These are phyloP conservation scores for Pseudogymnoascus sp. DNA, from an alignment of 2,329 filamentous ascomycete genomes.

Conservation along the genomic window DNA sequence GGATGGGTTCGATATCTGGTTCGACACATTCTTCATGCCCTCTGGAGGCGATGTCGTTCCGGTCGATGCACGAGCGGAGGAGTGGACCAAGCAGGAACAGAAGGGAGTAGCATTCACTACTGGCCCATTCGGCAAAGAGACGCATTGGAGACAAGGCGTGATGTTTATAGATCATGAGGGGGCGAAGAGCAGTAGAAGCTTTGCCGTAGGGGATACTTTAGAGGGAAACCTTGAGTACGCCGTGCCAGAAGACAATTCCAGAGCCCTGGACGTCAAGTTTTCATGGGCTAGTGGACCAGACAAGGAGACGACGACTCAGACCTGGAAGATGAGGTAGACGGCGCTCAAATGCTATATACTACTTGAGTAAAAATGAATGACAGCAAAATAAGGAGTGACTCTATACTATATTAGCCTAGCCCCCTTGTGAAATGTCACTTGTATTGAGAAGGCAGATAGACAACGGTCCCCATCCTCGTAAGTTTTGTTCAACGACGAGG, in stretches of 20 bases:
- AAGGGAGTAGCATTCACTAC: conserved; percentile 80
- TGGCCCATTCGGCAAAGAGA: conserved; percentile 65
- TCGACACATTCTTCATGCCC: conserved; percentile 83
- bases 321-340: conserved; percentile 28
- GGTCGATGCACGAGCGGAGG: conserved; percentile 48
- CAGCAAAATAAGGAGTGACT: not conserved
- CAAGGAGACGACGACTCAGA: conserved; percentile 19
- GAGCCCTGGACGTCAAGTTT: conserved; percentile 57
- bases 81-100: conserved; percentile 49
- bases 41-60: conserved; percentile 41
- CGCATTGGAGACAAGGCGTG: conserved; percentile 86
- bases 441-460: not conserved
- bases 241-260: conserved; percentile 60
- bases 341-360: not conserved
- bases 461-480: not conserved
- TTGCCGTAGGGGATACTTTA: conserved; percentile 46
- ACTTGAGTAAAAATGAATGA: not conserved
- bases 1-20: conserved; percentile 90
- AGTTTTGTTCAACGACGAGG: not conserved
- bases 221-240: conserved; percentile 62
- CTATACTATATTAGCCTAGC: not conserved
- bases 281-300: conserved; percentile 42
- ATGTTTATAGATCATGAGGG: conserved; percentile 54
- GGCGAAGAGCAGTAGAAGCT: conserved; percentile 38
- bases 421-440: not conserved